phyloP scores from a whole-genome alignment of 2,329 filamentous ascomycete species.

The Emericellopsis atlantica region DNA sequence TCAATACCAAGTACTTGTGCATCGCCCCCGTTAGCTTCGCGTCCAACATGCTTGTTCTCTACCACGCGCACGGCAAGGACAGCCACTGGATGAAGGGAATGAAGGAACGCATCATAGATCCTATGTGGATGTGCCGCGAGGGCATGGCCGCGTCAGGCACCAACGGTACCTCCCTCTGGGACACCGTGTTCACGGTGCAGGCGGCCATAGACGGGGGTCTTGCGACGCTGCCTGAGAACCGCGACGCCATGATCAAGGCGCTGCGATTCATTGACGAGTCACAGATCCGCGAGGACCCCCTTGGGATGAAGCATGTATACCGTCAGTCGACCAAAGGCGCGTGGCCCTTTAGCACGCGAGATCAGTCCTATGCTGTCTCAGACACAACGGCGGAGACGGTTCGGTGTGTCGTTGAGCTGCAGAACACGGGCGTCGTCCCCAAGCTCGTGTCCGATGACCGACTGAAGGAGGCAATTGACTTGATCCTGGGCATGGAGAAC shows the following conservation, averaged over 20 bases:
- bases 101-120: conserved; percentile 71
- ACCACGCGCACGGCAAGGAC: conserved; percentile 70
- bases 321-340: conserved; percentile 84
- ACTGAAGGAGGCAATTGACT: conserved; percentile 80
- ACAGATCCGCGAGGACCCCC: conserved; percentile 76
- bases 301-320: conserved; percentile 69
- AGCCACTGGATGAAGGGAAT: conserved; percentile 62
- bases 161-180: conserved; percentile 97
- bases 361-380: conserved; percentile 89
- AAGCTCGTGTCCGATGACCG: conserved; percentile 62
- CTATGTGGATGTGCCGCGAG: conserved; percentile 81
- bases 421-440: conserved; percentile 66
- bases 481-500: conserved; percentile 86
- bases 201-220: conserved; percentile 69
- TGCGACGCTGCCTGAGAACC: conserved; percentile 64
- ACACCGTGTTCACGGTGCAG: conserved; percentile 83
- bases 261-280: conserved; percentile 80
- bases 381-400: conserved; percentile 90
- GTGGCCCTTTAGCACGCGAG: conserved; percentile 89
- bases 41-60: conserved; percentile 82
- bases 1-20: conserved; percentile 78
- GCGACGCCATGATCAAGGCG: conserved; percentile 70
- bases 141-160: conserved; percentile 94
- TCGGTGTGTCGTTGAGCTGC: conserved; percentile 74
- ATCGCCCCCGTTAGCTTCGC: conserved; percentile 82